Evolutionary conservation across 805 yeast species (phyloP).

Genomic region (Candida schatavii): DNA sequence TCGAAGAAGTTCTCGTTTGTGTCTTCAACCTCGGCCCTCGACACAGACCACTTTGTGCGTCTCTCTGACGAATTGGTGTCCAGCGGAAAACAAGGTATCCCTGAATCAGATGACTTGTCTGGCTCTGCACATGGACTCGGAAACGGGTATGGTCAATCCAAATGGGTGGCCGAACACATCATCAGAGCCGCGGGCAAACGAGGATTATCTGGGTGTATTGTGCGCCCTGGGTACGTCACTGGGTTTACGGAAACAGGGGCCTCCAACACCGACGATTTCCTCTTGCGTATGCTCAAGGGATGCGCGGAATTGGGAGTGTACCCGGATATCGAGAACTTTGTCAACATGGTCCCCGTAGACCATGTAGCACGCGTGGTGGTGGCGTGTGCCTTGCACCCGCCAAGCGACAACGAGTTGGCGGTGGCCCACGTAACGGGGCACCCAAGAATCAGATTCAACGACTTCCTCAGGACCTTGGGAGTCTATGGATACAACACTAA

Average conservation of each 20-base stretch:
- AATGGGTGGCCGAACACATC: slow-evolving; percentile 94
- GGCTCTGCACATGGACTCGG: slow-evolving; percentile 84
- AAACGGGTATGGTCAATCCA: slow-evolving; percentile 95
- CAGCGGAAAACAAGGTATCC: slow-evolving; percentile 67
- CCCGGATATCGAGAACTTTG: slow-evolving; percentile 84
- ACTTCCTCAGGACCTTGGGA: slow-evolving; percentile 64
- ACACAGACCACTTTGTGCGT: slow-evolving; percentile 74
- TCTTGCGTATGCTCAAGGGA: slow-evolving; percentile 92
- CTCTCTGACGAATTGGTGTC: slow-evolving; percentile 68
- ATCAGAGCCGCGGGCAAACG: slow-evolving; percentile 83
- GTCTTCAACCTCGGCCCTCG: slow-evolving; percentile 92
- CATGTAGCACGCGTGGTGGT: slow-evolving; percentile 92
- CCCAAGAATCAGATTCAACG: slow-evolving; percentile 81
- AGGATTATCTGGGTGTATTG: slow-evolving; percentile 84
- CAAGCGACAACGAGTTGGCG: slow-evolving; percentile 46
- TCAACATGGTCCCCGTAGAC: slow-evolving; percentile 97
- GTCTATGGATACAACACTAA: slow-evolving; percentile 70
- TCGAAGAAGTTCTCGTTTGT: slow-evolving; percentile 87
- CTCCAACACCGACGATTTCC: slow-evolving; percentile 94
- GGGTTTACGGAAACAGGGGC: slow-evolving; percentile 85
- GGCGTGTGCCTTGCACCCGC: slow-evolving; percentile 79
- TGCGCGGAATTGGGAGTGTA: slow-evolving; percentile 80
- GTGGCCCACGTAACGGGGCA: slow-evolving; percentile 98
- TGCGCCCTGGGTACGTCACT: slow-evolving; percentile 95
- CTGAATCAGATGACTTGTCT: slow-evolving; percentile 76